phyloP scores from a whole-genome alignment of 2,329 filamentous ascomycete genomes.

The Fusarium haematococcum region DNA sequence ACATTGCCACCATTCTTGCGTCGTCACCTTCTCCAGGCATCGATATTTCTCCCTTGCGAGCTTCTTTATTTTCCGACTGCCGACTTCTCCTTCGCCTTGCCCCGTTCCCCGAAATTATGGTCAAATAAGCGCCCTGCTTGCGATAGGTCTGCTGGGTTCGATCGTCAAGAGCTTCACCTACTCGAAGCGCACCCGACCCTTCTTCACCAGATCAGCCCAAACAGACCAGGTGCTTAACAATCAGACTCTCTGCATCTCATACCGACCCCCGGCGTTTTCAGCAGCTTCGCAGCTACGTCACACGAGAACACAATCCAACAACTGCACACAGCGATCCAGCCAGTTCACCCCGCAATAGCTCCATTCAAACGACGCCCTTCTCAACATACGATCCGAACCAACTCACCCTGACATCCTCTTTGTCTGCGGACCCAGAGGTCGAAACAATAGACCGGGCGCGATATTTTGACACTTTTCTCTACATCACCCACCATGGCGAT shows the following conservation, averaged over 20 bases:
- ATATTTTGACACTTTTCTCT: background rate
- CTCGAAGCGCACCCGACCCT: background rate
- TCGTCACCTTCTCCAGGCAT: conserved; percentile 27
- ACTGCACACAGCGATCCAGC: background rate
- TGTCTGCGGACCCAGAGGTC: background rate
- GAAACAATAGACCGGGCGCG: background rate
- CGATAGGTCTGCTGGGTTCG: conserved; percentile 33
- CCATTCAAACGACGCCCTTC: conserved; percentile 9
- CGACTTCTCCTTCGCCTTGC: background rate
- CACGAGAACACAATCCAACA: background rate
- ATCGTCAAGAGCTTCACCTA: conserved; percentile 33
- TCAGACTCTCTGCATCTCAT: background rate
- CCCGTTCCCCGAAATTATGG: conserved; percentile 25
- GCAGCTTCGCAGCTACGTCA: background rate
- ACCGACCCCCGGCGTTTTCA: background rate
- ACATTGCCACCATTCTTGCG: conserved; percentile 32
- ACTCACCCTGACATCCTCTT: background rate
- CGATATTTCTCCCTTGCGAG: background rate
- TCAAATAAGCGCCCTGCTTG: conserved; percentile 27
- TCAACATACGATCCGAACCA: conserved; percentile 15
- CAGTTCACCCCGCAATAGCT: conserved; percentile 31
- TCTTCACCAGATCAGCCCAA: background rate
- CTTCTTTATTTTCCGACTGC: background rate
- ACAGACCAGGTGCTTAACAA: background rate
- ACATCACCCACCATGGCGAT: conserved; percentile 40